Evolutionary conservation across 768 basidiomycete species (phyloP).

Genomic region (Suillus americanus): DNA sequence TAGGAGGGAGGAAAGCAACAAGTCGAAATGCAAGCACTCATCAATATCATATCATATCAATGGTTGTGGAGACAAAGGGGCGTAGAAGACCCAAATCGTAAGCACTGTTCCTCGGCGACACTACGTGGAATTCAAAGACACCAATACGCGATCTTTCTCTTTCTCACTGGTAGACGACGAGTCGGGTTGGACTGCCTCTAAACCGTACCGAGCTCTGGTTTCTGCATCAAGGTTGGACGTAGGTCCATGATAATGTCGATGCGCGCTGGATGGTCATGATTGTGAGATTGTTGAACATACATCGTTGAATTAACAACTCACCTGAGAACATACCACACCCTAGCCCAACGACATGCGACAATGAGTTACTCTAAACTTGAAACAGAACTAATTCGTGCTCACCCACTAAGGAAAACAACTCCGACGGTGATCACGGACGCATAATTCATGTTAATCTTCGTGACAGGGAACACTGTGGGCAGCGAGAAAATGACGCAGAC

Average conservation of each 20-base stretch:
- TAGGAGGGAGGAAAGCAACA: too few relatives aligned
- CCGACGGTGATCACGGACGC: conserved; percentile 66
- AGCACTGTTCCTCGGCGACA: not conserved
- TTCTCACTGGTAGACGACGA: not conserved
- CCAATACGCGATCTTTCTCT: not conserved
- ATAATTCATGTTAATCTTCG: conserved; percentile 76
- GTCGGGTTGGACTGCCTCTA: not conserved
- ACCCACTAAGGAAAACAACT: conserved; percentile 55
- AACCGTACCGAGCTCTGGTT: conserved; percentile 6
- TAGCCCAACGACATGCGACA: conserved; percentile 15
- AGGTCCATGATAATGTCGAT: conserved; percentile 55
- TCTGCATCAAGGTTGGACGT: conserved; percentile 42
- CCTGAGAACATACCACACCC: conserved; percentile 47
- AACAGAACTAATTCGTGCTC: conserved; percentile 19
- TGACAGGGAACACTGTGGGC: conserved; percentile 69
- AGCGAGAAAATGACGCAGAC: conserved; percentile 71
- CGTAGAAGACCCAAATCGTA: not conserved
- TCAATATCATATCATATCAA: not conserved
- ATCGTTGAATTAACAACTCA: not conserved
- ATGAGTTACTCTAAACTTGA: not conserved
- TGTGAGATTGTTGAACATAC: not conserved
- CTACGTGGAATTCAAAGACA: not conserved
- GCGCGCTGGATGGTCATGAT: conserved; percentile 36
- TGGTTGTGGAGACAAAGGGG: not conserved
- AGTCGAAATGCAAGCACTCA: not conserved